phyloP scores from a whole-genome alignment of 129 eudicot genomes.

The Silybum marianum region DNA sequence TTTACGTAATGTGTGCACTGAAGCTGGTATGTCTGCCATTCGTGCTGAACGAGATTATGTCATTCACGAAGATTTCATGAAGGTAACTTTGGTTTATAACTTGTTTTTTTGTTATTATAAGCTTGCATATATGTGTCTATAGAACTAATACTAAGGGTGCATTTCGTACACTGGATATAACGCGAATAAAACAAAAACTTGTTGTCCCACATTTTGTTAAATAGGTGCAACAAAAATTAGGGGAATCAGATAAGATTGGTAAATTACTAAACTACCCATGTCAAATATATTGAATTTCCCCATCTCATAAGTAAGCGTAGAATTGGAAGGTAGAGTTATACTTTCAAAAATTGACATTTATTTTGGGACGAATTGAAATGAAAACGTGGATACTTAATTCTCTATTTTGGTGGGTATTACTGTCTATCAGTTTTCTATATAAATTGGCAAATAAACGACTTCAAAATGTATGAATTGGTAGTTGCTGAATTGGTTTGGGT shows the following conservation, averaged over 20 bases:
- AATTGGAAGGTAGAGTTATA: background rate
- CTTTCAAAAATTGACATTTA: too few species aligned
- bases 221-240: too few species aligned
- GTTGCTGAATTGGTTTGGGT: too few species aligned
- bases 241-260: background rate
- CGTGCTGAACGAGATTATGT: constrained; percentile 99
- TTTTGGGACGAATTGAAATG: background rate
- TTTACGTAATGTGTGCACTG: constrained; percentile 93
- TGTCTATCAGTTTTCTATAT: background rate
- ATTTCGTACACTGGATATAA: too few species aligned
- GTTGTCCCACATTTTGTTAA: too few species aligned
- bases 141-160: background rate
- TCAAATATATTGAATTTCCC: background rate
- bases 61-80: constrained; percentile 99
- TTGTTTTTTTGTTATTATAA: background rate
- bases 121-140: background rate
- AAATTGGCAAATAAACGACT: background rate
- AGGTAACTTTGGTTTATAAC: constrained; percentile 48
- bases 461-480: too few species aligned
- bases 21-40: constrained; percentile 98
- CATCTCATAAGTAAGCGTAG: background rate
- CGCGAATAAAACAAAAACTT: too few species aligned
- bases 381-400: too few species aligned
- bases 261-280: background rate
- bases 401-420: background rate